Conservation (phyloP, 805 yeast species). For the Zygosaccharomyces pseudorouxii region DNA sequence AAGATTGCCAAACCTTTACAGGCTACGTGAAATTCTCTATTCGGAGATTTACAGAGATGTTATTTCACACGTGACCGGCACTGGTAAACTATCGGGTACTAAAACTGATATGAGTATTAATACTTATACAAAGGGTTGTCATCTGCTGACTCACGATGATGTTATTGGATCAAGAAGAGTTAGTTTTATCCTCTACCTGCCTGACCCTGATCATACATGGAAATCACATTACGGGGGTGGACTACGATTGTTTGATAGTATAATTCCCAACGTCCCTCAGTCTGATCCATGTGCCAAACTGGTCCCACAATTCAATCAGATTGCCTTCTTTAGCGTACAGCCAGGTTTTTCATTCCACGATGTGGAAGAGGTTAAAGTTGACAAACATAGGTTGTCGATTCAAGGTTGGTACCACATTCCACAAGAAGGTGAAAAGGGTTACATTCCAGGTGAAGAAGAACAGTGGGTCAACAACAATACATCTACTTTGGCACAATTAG, state of each 20-base stretch:
- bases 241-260: conserved; percentile 76
- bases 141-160: conserved; percentile 91
- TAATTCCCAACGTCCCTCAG: conserved; percentile 84
- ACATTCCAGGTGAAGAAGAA: conserved; percentile 75
- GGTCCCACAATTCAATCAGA: conserved; percentile 92
- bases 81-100: conserved; percentile 85
- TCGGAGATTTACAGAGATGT: conserved; percentile 79
- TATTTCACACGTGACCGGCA: conserved; percentile 69
- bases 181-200: conserved; percentile 85
- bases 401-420: conserved; percentile 99
- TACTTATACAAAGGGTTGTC: conserved; percentile 89
- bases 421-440: conserved; percentile 87
- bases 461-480: conserved; percentile 54
- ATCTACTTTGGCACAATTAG: conserved; percentile 74
- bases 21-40: conserved; percentile 81
- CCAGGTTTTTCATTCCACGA: conserved; percentile 98
- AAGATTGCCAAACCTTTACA: conserved; percentile 67
- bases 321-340: conserved; percentile 91
- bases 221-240: conserved; percentile 93
- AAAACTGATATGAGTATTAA: conserved; percentile 92
- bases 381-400: conserved; percentile 83
- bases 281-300: conserved; percentile 66
- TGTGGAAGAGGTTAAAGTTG: conserved; percentile 93
- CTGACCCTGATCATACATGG: conserved; percentile 90
- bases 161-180: conserved; percentile 94